Evolutionary conservation across 306 rosid species (phyloP).

Genomic region (Pyrus bretschneideri): DNA sequence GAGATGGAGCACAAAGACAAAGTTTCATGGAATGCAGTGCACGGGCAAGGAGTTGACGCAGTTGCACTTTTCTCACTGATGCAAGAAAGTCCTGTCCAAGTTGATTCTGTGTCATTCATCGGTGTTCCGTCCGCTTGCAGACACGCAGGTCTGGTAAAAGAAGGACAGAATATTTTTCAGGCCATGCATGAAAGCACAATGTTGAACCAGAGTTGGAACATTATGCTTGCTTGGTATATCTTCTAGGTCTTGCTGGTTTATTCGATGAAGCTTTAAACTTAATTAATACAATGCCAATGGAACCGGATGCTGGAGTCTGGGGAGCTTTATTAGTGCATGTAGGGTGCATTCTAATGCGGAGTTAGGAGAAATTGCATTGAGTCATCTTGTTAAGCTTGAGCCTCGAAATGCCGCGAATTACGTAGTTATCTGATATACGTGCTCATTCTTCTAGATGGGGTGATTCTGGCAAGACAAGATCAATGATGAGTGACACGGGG

Average conservation of each 20-base stretch:
- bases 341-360: conserved; percentile 53
- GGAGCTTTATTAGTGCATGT: conserved; percentile 76
- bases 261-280: conserved; percentile 45
- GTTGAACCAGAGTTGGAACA: conserved; percentile 55
- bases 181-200: conserved; percentile 41
- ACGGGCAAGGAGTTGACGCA: conserved; percentile 51
- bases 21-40: conserved; percentile 65
- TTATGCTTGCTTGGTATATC: conserved; percentile 76
- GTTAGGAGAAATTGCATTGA: conserved; percentile 53
- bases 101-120: conserved; percentile 55
- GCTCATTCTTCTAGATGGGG: conserved; percentile 54
- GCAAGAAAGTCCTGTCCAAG: conserved; percentile 34
- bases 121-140: conserved; percentile 67
- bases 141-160: conserved; percentile 57
- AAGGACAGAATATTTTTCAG: conserved; percentile 42
- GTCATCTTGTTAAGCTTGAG: conserved; percentile 56
- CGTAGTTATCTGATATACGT: conserved; percentile 51
- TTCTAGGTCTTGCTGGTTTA: conserved; percentile 54
- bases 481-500: conserved; percentile 30
- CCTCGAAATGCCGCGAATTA: conserved; percentile 51
- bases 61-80: conserved; percentile 46
- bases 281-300: conserved; percentile 43
- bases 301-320: conserved; percentile 64
- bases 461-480: conserved; percentile 42
- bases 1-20: conserved; percentile 53